phyloP scores from a whole-genome alignment of 257 asterid species.

The Agastache rugosa region DNA sequence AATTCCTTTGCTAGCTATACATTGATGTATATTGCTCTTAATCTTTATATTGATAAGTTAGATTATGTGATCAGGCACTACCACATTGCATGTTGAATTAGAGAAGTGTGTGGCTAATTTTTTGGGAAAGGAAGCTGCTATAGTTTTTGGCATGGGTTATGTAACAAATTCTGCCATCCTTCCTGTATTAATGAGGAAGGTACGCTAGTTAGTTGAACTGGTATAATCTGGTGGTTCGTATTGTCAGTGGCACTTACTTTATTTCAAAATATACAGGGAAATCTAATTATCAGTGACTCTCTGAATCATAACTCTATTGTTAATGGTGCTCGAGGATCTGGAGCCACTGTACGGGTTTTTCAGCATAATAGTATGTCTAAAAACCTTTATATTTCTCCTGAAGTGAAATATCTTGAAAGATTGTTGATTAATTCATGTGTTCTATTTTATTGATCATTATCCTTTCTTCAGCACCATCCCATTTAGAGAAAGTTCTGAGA shows the following conservation, averaged over 20 bases:
- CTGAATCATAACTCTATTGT: conserved; percentile 96
- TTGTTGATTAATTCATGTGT: conserved; percentile 1
- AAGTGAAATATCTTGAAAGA: conserved; percentile 11
- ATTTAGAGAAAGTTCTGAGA: conserved; percentile 88
- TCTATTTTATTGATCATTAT: conserved; percentile 31
- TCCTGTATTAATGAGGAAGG: conserved; percentile 91
- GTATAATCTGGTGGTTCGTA: conserved; percentile 12
- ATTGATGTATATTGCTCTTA: conserved; percentile 24
- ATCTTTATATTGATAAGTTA: conserved; percentile 18
- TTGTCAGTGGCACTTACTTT: conserved; percentile 29
- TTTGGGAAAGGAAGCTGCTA: conserved; percentile 90
- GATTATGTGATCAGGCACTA: conserved; percentile 67
- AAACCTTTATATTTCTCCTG: conserved; percentile 17
- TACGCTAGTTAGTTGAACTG: conserved; percentile 37
- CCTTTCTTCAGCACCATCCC: conserved; percentile 74
- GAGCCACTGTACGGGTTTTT: conserved; percentile 93
- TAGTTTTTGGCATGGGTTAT: conserved; percentile 98
- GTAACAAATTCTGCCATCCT: conserved; percentile 95
- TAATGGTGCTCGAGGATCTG: conserved; percentile 99
- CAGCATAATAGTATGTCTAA: conserved; percentile 87
- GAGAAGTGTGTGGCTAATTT: conserved; percentile 90
- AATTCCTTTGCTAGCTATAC: conserved; percentile 27
- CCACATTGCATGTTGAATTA: conserved; percentile 76
- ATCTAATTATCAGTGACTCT: conserved; percentile 94
- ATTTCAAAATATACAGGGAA: conserved; percentile 63